phyloP scores from a whole-genome alignment of 305 asterid genomes.

The Andrographis paniculata region DNA sequence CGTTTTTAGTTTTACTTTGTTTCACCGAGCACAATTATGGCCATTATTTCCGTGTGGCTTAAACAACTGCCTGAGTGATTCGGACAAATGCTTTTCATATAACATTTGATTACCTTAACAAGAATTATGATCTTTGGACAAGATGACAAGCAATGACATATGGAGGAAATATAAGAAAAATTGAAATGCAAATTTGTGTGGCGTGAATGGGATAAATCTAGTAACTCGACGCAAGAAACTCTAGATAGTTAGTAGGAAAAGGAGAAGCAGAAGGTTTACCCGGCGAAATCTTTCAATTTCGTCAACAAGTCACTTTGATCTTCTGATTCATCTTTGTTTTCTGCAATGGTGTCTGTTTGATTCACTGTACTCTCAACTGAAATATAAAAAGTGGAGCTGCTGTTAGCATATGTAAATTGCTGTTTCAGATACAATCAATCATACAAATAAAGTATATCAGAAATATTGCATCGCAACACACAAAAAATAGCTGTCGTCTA shows the following conservation, averaged over 20 bases:
- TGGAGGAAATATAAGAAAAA: conserved; percentile 12
- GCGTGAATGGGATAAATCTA: background rate
- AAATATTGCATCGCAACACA: background rate
- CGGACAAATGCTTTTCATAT: too few species aligned
- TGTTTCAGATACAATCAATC: background rate
- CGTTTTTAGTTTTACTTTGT: too few species aligned
- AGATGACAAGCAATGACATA: too few species aligned
- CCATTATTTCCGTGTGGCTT: too few species aligned
- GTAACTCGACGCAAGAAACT: background rate
- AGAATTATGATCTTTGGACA: too few species aligned
- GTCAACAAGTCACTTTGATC: conserved; percentile 63
- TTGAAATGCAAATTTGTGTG: too few species aligned
- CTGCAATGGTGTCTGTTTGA: conserved; percentile 28
- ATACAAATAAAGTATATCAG: background rate
- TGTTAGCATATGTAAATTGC: conserved; percentile 9
- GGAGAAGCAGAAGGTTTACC: conserved; percentile 48
- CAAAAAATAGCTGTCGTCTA: too few species aligned
- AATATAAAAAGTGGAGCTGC: conserved; percentile 19
- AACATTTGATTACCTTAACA: too few species aligned
- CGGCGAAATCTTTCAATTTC: conserved; percentile 69
- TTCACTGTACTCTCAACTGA: conserved; percentile 47
- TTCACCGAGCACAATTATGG: too few species aligned
- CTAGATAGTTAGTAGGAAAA: conserved; percentile 7
- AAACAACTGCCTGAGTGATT: too few species aligned
- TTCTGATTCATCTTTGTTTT: conserved; percentile 41